Base-by-base conservation (phyloP, 2,329 filamentous ascomycete species). In the Hypoxylon sp. region DNA sequence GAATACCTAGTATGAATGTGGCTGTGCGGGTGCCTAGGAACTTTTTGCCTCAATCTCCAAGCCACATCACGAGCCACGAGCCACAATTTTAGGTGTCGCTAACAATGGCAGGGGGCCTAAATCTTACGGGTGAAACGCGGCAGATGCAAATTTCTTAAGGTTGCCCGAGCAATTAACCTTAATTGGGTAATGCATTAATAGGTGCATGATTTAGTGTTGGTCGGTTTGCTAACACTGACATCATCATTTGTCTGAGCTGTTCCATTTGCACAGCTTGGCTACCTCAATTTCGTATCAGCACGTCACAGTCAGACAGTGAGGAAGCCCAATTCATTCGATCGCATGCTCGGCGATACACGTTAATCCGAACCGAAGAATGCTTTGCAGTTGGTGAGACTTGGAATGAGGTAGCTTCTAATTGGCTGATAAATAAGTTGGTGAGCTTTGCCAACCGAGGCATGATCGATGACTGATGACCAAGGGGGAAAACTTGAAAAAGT, bases 171-270 rank as follows among this genome's bases (percentile, higher is more conserved):
- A 31, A 31, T 31, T 67, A 67, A 70, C 48, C 61, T 63, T 63
- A 63, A 56, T 39, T 54, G 50, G 42, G 37, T 53, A 57, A 48
- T 68, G 68, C 61, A 63, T 65, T 62, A 59, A 46, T 33, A 35
- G 51, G 60, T 6, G 17, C 39, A 44, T 22, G 39, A n/a, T 44
- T 17, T 22, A 44, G n/a, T 37, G 53, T 52, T 35, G 26, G 26
- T 26, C 2, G 6, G 37, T 22, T 56, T 56, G 42, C 35, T 11
- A 47, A 42, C 31, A 47, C 46, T 71, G 69, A 71, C 69, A 60
- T 71, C 69, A 71, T 69, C 56, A 65, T 22, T 64, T 39, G 47
- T 63, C 56, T 65, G 53, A 63, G 54, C 47, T 63, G 63, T 56
- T 11, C 37, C 8, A 19, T 22, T 55, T 26, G 22, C 35, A 59